These are phyloP conservation scores for Chaetomium sp. DNA, from an alignment of 2,329 filamentous ascomycete species.

Conservation along the genomic window DNA sequence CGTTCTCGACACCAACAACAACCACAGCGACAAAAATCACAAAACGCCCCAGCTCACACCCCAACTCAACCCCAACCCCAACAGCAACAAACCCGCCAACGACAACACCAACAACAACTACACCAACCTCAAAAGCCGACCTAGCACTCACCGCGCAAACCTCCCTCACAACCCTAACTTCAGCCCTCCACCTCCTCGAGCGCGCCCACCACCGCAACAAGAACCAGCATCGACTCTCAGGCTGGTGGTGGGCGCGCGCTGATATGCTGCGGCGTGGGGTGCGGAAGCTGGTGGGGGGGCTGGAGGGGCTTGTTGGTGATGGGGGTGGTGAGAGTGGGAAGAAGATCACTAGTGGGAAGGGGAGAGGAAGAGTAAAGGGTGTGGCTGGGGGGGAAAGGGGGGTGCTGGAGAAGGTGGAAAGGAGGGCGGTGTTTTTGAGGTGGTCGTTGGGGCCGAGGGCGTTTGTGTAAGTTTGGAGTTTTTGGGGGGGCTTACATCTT, in stretches of 20 bases:
- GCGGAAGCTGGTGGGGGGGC: slow-evolving; percentile 39
- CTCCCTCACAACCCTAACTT: slow-evolving; percentile 28
- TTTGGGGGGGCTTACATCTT: too few relatives aligned
- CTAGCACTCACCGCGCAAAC: too few relatives aligned
- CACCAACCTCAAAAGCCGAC: background rate
- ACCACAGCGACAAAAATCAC: too few relatives aligned
- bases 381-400: background rate
- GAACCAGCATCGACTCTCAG: slow-evolving; percentile 75
- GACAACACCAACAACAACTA: background rate
- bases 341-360: background rate
- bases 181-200: slow-evolving; percentile 53
- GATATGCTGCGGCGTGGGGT: slow-evolving; percentile 63
- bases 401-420: background rate
- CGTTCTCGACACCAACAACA: too few relatives aligned
- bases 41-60: too few relatives aligned
- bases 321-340: slow-evolving; percentile 1
- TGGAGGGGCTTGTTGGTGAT: slow-evolving; percentile 21
- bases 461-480: slow-evolving; percentile 30
- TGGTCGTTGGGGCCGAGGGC: slow-evolving; percentile 4
- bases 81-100: too few relatives aligned
- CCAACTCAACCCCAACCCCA: too few relatives aligned
- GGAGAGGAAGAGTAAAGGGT: background rate
- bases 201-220: slow-evolving; percentile 76
- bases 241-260: slow-evolving; percentile 72
- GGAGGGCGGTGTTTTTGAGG: background rate